A percentile compares a stretch with the other conserved stretches of the same genome.
These are phyloP conservation scores for Erodium moschatum DNA, from an alignment of 441 rosid species.

Conservation along the genomic window DNA sequence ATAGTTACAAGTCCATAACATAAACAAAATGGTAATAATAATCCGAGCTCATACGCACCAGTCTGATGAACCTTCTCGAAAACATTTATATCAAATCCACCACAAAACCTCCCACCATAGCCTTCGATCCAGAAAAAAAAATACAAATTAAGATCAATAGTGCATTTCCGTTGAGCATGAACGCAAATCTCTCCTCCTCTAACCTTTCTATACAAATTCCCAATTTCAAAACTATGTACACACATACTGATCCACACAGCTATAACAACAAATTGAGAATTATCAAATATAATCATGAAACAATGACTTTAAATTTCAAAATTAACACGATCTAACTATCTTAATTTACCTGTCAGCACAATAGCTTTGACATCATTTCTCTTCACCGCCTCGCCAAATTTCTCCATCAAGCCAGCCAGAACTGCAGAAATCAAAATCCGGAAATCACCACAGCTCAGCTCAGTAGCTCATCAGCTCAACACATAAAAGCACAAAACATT, in stretches of 20 bases:
- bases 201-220: neutral
- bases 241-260: constrained; percentile 6
- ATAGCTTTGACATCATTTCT: constrained; percentile 73
- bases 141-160: neutral
- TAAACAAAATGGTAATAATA: neutral
- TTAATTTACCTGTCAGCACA: constrained; percentile 58
- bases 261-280: neutral
- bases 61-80: constrained; percentile 58
- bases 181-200: neutral
- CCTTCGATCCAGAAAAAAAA: constrained; percentile 38
- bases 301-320: neutral
- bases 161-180: neutral
- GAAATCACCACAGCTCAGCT: neutral
- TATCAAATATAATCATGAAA: neutral
- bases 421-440: constrained; percentile 34
- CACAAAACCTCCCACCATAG: constrained; percentile 72
- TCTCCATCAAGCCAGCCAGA: constrained; percentile 59
- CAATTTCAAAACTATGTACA: neutral
- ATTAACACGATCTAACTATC: neutral
- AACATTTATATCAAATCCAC: constrained; percentile 85
- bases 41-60: constrained; percentile 33
- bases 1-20: no score
- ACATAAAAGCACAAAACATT: neutral
- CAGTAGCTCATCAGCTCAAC: neutral
- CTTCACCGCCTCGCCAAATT: constrained; percentile 51